Base-by-base conservation (phyloP, 1,284 basidiomycete genomes). In the Puccinia sorghi region DNA sequence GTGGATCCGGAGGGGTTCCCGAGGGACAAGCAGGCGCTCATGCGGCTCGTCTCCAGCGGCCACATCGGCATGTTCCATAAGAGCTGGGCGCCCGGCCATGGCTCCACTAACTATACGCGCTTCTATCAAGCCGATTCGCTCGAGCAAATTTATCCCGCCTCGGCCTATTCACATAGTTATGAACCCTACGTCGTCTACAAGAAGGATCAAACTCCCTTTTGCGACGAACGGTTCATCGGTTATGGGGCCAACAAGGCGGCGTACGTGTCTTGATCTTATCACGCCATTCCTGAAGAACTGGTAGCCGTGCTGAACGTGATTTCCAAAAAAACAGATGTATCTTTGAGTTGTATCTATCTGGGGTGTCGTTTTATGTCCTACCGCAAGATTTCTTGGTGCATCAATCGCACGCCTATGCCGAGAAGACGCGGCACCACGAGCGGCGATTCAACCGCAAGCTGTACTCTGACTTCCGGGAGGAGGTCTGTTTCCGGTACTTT, bases 211-310 rank as follows among this genome's bases (percentile, higher is more conserved):
- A 88, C 90, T 5, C 90, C 90, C 54, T 91, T 91, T 91, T 93
- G 92, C 82, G 92, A 93, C 82, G 92, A 93, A 83, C 88, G 92
- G n/a, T 94, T 94, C 82, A 88, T 92, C 66, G 92, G 92, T 0
- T 93, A 93, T 83, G 92, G 92, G 20, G 89, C 87, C 41, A 90
- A 90, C 85, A 90, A 82, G 81, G 76, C 76, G 43, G 76, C 76
- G 81, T 81, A 67, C 80, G 81, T 66, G 20, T 46, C 13, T 63
- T 9, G n/a, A 22, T 57, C 37, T 59, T 54, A n/a, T n/a, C n/a
- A n/a, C n/a, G n/a, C n/a, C n/a, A n/a, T n/a, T n/a, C n/a, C n/a
- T n/a, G n/a, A n/a, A n/a, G n/a, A n/a, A n/a, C n/a, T n/a, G n/a
- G n/a, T n/a, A n/a, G n/a, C n/a, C n/a, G n/a, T n/a, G n/a, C n/a